A percentile compares a stretch with the other conserved stretches of the same genome.
Conservation (phyloP, 1,284 basidiomycete species). For the Cystobasidium sp. region DNA sequence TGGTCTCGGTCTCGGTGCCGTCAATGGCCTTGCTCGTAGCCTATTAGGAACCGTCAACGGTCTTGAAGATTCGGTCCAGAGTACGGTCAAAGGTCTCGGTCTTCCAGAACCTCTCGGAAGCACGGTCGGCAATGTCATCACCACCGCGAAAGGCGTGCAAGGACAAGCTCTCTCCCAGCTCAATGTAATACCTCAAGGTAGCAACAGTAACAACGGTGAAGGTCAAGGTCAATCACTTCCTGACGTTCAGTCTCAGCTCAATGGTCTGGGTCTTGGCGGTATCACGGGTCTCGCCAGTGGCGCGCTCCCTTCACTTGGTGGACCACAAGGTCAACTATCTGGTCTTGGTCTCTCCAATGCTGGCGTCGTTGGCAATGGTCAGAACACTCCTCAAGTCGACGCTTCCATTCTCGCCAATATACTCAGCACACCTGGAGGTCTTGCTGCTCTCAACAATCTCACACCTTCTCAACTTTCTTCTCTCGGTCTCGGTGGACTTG, state of each 20-base stretch:
- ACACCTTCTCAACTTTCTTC: not conserved
- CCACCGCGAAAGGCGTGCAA: conserved; percentile 22
- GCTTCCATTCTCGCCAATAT: conserved; percentile 4
- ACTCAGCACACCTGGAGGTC: not conserved
- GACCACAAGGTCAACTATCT: conserved; percentile 4
- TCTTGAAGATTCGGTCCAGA: conserved; percentile 5
- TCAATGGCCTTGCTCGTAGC: conserved; percentile 17
- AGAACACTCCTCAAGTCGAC: not conserved
- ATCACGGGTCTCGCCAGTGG: not conserved
- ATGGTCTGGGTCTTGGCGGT: conserved; percentile 8
- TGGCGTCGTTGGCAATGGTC: not conserved
- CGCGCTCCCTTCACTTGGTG: not conserved
- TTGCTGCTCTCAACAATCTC: conserved; percentile 13
- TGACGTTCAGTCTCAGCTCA: conserved; percentile 11
- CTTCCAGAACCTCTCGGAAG: conserved; percentile 22
- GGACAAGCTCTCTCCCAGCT: conserved; percentile 18
- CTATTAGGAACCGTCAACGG: conserved; percentile 14
- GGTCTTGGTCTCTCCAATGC: conserved; percentile 6
- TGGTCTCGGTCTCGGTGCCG: conserved; percentile 30
- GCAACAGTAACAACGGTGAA: not conserved
- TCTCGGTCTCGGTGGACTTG: conserved; percentile 2
- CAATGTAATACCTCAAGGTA: not conserved
- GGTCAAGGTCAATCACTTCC: not conserved
- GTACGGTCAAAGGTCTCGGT: conserved; percentile 18
- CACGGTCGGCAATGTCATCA: conserved; percentile 22